Conservation (phyloP, 2,329 filamentous ascomycete genomes). For the Fusarium falciforme region DNA sequence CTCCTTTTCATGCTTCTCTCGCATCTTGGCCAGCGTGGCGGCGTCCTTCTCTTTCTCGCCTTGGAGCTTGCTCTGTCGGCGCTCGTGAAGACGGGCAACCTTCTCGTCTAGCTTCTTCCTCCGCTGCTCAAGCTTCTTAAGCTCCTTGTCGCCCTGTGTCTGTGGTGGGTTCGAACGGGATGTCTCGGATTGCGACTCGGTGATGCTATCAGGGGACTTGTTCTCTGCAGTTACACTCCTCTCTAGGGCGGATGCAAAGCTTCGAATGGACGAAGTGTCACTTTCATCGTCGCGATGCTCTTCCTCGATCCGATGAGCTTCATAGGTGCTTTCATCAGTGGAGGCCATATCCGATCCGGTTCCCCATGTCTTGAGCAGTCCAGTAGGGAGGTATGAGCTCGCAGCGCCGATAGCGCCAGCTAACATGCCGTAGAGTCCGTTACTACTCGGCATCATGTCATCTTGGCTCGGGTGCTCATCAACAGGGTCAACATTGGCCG, state of each 20-base stretch:
- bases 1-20: constrained; percentile 72
- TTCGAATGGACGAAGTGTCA: constrained; percentile 59
- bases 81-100: constrained; percentile 65
- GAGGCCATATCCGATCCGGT: constrained; percentile 41
- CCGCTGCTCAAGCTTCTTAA: constrained; percentile 71
- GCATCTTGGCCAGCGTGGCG: constrained; percentile 64
- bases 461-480: constrained; percentile 37
- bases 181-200: constrained; percentile 52
- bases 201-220: constrained; percentile 39
- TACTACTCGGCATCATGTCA: constrained; percentile 51
- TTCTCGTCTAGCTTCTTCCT: constrained; percentile 73
- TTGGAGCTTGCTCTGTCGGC: constrained; percentile 55
- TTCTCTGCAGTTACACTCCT: constrained; percentile 45
- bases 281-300: constrained; percentile 48
- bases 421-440: constrained; percentile 68
- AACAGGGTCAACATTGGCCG: constrained; percentile 42
- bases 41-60: constrained; percentile 64
- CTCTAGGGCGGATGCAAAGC: constrained; percentile 62
- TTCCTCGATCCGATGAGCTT: constrained; percentile 36
- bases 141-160: constrained; percentile 66
- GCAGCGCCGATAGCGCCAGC: constrained; percentile 64
- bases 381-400: constrained; percentile 57
- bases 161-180: constrained; percentile 46
- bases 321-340: constrained; percentile 43
- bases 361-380: constrained; percentile 47